Conservation (phyloP, 768 basidiomycete genomes). For the Coprinopsis cinerea region DNA sequence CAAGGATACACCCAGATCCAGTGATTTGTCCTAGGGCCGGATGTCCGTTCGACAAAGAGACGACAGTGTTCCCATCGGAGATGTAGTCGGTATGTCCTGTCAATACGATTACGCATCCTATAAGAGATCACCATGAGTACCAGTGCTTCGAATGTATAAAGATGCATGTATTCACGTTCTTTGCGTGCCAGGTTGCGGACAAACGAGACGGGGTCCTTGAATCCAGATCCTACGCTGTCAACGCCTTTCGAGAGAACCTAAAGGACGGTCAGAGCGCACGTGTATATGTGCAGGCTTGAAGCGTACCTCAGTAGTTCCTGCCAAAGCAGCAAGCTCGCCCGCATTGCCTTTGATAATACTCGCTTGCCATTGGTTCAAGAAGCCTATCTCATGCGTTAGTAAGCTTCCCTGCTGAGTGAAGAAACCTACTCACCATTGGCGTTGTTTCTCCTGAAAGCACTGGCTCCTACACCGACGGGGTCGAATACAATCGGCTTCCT, state of each 20-base stretch:
- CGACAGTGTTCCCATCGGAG: slow-evolving; percentile 69
- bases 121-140: too few relatives aligned
- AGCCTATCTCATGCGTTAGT: slow-evolving; percentile 32
- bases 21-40: slow-evolving; percentile 73
- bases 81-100: slow-evolving; percentile 81
- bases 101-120: slow-evolving; percentile 77
- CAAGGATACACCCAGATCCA: slow-evolving; percentile 84
- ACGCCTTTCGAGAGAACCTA: slow-evolving; percentile 78
- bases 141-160: too few relatives aligned
- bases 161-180: slow-evolving; percentile 51
- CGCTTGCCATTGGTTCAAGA: slow-evolving; percentile 75
- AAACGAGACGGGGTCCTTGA: slow-evolving; percentile 66
- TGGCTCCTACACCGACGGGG: slow-evolving; percentile 89
- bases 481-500: slow-evolving; percentile 82
- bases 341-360: slow-evolving; percentile 95
- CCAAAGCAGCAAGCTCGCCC: slow-evolving; percentile 76
- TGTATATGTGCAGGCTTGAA: neutral
- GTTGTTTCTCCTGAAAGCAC: slow-evolving; percentile 55
- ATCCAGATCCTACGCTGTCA: slow-evolving; percentile 75
- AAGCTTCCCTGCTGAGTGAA: too few relatives aligned
- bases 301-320: slow-evolving; percentile 67
- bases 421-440: slow-evolving; percentile 43
- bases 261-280: neutral
- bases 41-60: slow-evolving; percentile 73
- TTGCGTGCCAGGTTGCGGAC: slow-evolving; percentile 64